phyloP scores from a whole-genome alignment of 352 stramenopile genomes.

The Pythium brachiatum region DNA sequence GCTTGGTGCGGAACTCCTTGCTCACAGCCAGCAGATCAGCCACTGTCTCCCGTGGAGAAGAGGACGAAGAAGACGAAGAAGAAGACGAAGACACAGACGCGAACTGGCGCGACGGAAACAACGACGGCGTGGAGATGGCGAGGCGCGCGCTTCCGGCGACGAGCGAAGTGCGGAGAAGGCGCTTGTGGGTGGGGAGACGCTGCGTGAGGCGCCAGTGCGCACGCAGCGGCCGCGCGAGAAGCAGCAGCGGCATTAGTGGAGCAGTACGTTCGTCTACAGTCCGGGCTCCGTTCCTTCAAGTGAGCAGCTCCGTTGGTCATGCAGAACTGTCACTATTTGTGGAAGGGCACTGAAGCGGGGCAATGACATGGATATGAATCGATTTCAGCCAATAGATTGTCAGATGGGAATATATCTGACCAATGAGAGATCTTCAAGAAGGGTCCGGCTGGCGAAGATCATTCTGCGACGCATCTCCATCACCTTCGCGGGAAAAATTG shows the following conservation, averaged over 20 bases:
- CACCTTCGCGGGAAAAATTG: neutral
- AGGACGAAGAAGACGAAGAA: neutral
- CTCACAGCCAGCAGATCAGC: slow-evolving; percentile 68
- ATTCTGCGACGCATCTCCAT: neutral
- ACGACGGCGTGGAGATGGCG: neutral
- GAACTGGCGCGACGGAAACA: neutral
- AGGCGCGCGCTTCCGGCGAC: neutral
- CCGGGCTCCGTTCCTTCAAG: neutral
- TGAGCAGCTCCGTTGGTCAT: neutral
- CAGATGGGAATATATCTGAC: neutral
- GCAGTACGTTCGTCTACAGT: neutral
- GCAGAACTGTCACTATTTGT: neutral
- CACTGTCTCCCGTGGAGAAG: slow-evolving; percentile 47
- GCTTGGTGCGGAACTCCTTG: slow-evolving; percentile 70
- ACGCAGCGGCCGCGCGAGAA: slow-evolving; percentile 17
- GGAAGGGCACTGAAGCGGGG: neutral
- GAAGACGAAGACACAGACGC: neutral
- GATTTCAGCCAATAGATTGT: neutral
- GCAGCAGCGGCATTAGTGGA: slow-evolving; percentile 12
- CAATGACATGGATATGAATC: neutral
- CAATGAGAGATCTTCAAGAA: neutral
- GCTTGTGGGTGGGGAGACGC: neutral
- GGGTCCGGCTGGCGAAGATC: neutral
- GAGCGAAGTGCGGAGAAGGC: neutral
- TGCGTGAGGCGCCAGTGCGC: slow-evolving; percentile 1